phyloP scores from a whole-genome alignment of 371 early-diverging fungal genomes.

The Syncephalastrum racemosum region DNA sequence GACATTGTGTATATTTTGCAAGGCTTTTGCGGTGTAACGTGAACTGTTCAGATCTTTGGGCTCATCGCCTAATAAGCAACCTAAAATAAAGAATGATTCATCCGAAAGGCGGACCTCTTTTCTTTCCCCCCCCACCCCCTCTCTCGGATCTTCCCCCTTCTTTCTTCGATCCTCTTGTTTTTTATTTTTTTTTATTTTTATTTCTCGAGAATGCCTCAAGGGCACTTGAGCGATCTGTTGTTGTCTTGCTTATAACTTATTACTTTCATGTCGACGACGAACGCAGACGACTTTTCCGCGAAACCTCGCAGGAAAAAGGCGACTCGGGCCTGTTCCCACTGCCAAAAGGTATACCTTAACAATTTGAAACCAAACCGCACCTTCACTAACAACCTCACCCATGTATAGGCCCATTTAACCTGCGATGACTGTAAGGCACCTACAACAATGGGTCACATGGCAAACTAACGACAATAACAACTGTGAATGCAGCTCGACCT shows the following conservation, averaged over 20 bases:
- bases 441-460: background rate
- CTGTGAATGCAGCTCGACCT: conserved; percentile 28
- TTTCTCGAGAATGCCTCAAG: conserved; percentile 4
- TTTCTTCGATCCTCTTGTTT: too few relatives aligned
- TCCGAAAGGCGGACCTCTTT: too few relatives aligned
- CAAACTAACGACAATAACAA: background rate
- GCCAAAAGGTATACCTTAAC: conserved; percentile 37
- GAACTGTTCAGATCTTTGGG: too few relatives aligned
- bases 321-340: conserved; percentile 41
- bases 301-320: conserved; percentile 28
- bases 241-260: background rate
- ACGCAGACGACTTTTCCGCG: conserved; percentile 5
- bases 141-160: too few relatives aligned
- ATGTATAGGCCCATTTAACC: conserved; percentile 31
- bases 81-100: too few relatives aligned
- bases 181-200: too few relatives aligned
- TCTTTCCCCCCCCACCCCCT: too few relatives aligned
- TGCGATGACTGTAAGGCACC: conserved; percentile 33
- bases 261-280: conserved; percentile 6
- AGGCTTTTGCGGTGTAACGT: too few relatives aligned
- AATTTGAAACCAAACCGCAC: background rate
- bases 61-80: too few relatives aligned
- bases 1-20: too few relatives aligned
- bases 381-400: background rate
- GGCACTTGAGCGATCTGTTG: conserved; percentile 2